Evolutionary conservation across 495 filamentous ascomycete species (phyloP).

Genomic region (Astrothelium macrocarpum): DNA sequence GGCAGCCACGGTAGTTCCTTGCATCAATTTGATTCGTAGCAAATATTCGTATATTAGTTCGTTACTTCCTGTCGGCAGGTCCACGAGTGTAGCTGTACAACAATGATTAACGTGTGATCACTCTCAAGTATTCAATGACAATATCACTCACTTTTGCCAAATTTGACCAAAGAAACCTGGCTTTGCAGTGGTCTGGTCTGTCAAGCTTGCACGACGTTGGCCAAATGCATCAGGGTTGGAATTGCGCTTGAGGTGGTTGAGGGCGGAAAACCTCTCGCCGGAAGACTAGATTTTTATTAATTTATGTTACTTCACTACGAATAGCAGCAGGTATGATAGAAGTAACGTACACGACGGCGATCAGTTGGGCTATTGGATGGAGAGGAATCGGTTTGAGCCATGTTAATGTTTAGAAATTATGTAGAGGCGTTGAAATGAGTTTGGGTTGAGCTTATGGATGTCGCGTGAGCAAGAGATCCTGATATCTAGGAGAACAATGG

Average conservation of each 20-base stretch:
- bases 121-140: too few relatives aligned
- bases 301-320: background rate
- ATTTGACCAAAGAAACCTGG: slow-evolving; percentile 5
- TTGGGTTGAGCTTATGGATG: too few relatives aligned
- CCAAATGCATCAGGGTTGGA: slow-evolving; percentile 1
- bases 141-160: slow-evolving; percentile 7
- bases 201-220: slow-evolving; percentile 2
- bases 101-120: too few relatives aligned
- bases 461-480: too few relatives aligned
- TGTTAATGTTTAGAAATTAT: background rate
- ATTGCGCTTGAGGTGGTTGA: slow-evolving; percentile 8
- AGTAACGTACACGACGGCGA: background rate
- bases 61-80: background rate
- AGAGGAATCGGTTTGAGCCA: background rate
- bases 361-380: background rate
- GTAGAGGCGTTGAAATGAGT: background rate
- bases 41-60: background rate
- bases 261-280: slow-evolving; percentile 5
- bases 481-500: too few relatives aligned
- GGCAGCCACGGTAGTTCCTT: background rate
- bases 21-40: background rate
- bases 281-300: background rate
- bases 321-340: background rate
- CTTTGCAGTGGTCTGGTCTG: background rate
- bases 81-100: background rate